Conservation (phyloP, 495 filamentous ascomycete genomes). For the Podospora bellae-mahoneyi region DNA sequence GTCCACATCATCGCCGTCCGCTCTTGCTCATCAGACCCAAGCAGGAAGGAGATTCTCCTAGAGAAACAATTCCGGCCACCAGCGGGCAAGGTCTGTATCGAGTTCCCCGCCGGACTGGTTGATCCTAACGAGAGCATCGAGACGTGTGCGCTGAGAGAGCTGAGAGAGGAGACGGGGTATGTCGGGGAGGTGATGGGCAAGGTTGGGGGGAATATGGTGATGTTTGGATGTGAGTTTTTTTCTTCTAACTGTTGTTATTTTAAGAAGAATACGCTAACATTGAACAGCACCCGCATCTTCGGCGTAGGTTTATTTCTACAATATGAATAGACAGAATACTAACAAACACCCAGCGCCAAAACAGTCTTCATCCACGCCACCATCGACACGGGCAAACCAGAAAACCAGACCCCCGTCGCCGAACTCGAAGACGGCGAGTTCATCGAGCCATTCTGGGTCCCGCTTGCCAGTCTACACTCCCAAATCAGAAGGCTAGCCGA, state of each 20-base stretch:
- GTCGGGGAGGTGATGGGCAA: conserved; percentile 51
- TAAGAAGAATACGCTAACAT: background rate
- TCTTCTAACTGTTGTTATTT: background rate
- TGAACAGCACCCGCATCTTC: conserved; percentile 37
- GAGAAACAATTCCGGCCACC: conserved; percentile 77
- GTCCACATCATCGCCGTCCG: conserved; percentile 76
- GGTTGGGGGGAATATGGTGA: conserved; percentile 2
- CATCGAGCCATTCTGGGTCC: conserved; percentile 69
- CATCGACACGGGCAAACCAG: conserved; percentile 57
- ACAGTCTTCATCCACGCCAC: conserved; percentile 65
- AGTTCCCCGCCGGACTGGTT: conserved; percentile 72
- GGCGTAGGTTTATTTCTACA: conserved; percentile 18
- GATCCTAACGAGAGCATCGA: conserved; percentile 69
- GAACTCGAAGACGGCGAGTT: conserved; percentile 73
- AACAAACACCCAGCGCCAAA: conserved; percentile 58
- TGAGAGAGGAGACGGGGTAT: conserved; percentile 82
- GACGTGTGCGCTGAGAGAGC: conserved; percentile 66
- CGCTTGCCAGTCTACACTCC: conserved; percentile 53
- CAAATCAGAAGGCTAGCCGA: conserved; percentile 56
- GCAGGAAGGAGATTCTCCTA: conserved; percentile 54
- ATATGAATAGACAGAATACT: background rate
- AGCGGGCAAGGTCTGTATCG: conserved; percentile 64
- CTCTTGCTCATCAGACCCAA: conserved; percentile 40
- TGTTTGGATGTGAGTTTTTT: conserved; percentile 60
- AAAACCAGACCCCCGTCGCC: conserved; percentile 58